Percentiles rank a stretch among this genome's conserved stretches.
Conservation (phyloP, 73 alveolate genomes). For the Paramecium tetraurelia region DNA sequence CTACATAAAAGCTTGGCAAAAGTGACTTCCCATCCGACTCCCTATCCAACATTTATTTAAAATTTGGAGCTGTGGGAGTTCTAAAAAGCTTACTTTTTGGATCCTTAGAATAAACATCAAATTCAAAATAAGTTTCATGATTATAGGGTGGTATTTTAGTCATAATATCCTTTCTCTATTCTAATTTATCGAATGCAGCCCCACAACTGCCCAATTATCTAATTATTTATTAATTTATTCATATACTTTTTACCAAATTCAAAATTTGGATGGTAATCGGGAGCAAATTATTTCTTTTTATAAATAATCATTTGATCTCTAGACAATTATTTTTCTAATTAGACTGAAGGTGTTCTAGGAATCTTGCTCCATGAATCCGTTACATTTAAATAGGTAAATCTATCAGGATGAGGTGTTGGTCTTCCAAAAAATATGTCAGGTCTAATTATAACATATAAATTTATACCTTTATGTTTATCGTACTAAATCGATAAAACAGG, state of each 20-base stretch:
- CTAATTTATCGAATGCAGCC: constrained; percentile 51
- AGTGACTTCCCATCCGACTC: constrained; percentile 55
- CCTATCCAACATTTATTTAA: constrained; percentile 35
- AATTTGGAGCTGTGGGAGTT: constrained; percentile 60
- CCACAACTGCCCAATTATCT: constrained; percentile 52
- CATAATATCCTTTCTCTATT: constrained; percentile 45
- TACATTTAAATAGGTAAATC: constrained; percentile 31
- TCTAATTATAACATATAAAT: neutral
- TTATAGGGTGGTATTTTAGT: constrained; percentile 20
- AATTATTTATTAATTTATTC: neutral
- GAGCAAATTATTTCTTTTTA: constrained; percentile 57
- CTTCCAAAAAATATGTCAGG: constrained; percentile 31
- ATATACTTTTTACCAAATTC: constrained; percentile 56
- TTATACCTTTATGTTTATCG: neutral
- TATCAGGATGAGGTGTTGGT: constrained; percentile 53
- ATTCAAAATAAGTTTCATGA: constrained; percentile 54
- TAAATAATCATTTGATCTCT: constrained; percentile 58
- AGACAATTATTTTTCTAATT: constrained; percentile 32
- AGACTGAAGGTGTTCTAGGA: constrained; percentile 53
- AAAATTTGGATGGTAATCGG: constrained; percentile 59
- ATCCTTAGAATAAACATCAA: constrained; percentile 28
- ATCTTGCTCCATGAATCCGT: constrained; percentile 59
- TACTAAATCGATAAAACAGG: neutral
- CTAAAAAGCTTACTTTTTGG: neutral
- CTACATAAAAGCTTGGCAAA: constrained; percentile 56